Evolutionary conservation across 2,329 filamentous ascomycete genomes (phyloP), one percentile per base, ranked within the genome.

Genomic region (Sporothrix mexicana): DNA sequence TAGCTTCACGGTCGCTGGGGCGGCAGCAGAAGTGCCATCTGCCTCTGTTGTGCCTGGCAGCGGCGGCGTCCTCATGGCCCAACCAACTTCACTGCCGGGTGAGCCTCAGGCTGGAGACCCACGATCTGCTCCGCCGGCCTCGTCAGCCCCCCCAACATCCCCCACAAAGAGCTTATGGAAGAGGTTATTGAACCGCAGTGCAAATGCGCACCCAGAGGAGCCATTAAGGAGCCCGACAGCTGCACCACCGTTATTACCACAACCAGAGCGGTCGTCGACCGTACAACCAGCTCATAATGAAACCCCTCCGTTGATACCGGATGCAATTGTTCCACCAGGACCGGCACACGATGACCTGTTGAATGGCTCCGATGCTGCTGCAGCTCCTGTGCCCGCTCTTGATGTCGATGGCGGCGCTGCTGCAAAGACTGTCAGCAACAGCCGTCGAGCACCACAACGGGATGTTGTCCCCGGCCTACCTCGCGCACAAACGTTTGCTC

Each of bases 381-480:
- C 20, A 36, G 41, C 20, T 30, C 43, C n/a, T 25, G 30, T 7
- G 30, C 13, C 49, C 30, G 12, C 30, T 15, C 13, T 30, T 8
- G 43, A 51, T 20, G 73, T 72, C 49, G 73, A 61, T 6, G n/a
- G 49, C 13, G 36, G 36, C 53, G 4, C 30, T 20, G 20, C 59
- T 17, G 12, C 41, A 8, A 73, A 69, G 12, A 30, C 68, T 4
- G 13, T 13, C 4, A 61, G 71, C 23, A 69, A 30, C 45, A 80
- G 83, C 25, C 82, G 83, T 71, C 84, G 84, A 74, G 66, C 45
- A n/a, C 80, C 82, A 74, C 84, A 84, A 43, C 82, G 88, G 76
- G 90, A 87, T 78, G 93, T 94, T n/a, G 89, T 95, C 17, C 92
- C 94, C 20, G 91, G 92, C 17, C 83, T 97, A 51, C 93, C 94